Percentiles rank a stretch among this genome's conserved stretches.
Evolutionary conservation across 2,329 filamentous ascomycete genomes (phyloP).

Genomic region (Diaporthe sp.): DNA sequence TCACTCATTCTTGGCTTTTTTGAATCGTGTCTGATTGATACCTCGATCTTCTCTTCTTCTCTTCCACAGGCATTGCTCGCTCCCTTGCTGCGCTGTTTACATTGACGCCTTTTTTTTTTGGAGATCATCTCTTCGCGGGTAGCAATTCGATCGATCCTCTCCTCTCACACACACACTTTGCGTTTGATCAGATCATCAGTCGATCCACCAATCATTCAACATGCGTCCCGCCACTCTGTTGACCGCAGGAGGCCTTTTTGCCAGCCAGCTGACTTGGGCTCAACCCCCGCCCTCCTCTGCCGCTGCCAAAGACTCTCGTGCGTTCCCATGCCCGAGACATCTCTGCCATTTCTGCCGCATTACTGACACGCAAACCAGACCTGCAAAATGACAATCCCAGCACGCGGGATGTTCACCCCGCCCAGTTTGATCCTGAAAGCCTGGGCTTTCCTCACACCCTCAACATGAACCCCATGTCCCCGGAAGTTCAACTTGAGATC

Average conservation of each 20-base stretch:
- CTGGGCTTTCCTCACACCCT: constrained; percentile 27
- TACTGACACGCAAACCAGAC: constrained; percentile 2
- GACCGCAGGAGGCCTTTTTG: constrained; percentile 10
- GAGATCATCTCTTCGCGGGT: constrained; percentile 35
- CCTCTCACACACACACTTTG: constrained; percentile 22
- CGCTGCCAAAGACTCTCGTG: neutral
- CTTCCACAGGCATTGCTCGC: neutral
- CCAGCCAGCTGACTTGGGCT: constrained; percentile 13
- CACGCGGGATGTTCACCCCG: neutral
- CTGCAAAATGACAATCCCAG: neutral
- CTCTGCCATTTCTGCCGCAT: neutral
- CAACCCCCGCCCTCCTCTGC: neutral
- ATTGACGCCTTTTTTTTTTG: constrained; percentile 36
- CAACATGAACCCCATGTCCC: neutral
- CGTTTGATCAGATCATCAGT: constrained; percentile 1
- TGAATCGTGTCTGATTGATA: constrained; percentile 35
- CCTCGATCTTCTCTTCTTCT: constrained; percentile 17
- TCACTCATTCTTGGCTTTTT: constrained; percentile 35
- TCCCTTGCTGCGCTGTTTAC: constrained; percentile 14
- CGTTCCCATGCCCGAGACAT: neutral
- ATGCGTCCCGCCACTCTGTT: constrained; percentile 25
- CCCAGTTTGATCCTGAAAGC: constrained; percentile 2
- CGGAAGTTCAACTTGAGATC: constrained; percentile 32
- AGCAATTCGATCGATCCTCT: constrained; percentile 35
- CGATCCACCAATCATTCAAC: neutral